phyloP scores from a whole-genome alignment of 768 basidiomycete genomes.

The Naganishia vishniacii region DNA sequence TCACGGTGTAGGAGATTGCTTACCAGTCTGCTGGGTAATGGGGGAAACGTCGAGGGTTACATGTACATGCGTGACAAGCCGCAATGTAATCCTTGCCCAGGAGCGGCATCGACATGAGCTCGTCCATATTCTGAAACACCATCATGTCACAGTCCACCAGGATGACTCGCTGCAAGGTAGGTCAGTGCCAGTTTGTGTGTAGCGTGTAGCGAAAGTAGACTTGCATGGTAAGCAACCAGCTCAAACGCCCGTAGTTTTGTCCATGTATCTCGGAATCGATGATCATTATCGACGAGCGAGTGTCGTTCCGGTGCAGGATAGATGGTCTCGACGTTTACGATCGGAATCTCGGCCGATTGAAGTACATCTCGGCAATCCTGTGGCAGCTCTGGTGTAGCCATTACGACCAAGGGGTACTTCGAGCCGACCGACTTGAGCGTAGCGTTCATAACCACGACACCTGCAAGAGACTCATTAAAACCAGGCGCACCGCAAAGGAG shows the following conservation, averaged over 20 bases:
- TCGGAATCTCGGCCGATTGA: conserved; percentile 54
- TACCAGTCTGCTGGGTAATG: conserved; percentile 90
- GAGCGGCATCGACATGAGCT: conserved; percentile 41
- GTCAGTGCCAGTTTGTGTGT: neutral
- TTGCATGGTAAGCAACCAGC: conserved; percentile 47
- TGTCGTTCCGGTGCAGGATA: conserved; percentile 36
- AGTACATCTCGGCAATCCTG: conserved; percentile 56
- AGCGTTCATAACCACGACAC: conserved; percentile 60
- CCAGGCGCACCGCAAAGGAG: neutral
- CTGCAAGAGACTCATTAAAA: neutral
- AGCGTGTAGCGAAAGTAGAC: neutral
- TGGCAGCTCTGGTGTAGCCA: conserved; percentile 62
- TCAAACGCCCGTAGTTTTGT: conserved; percentile 55
- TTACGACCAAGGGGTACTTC: conserved; percentile 70
- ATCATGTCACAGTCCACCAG: conserved; percentile 48
- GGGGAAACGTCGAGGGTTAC: conserved; percentile 75
- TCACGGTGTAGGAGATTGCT: conserved; percentile 24
- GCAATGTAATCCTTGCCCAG: conserved; percentile 64
- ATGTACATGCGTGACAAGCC: conserved; percentile 83
- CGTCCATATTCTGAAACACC: conserved; percentile 41
- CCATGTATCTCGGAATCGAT: conserved; percentile 62
- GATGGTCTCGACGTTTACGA: conserved; percentile 37
- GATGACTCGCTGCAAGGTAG: conserved; percentile 31
- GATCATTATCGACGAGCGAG: conserved; percentile 55
- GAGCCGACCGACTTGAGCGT: conserved; percentile 57